Evolutionary conservation across 1,284 basidiomycete species (phyloP), one percentile per base, ranked within the genome.

Genomic region (Athelia psychrophila): DNA sequence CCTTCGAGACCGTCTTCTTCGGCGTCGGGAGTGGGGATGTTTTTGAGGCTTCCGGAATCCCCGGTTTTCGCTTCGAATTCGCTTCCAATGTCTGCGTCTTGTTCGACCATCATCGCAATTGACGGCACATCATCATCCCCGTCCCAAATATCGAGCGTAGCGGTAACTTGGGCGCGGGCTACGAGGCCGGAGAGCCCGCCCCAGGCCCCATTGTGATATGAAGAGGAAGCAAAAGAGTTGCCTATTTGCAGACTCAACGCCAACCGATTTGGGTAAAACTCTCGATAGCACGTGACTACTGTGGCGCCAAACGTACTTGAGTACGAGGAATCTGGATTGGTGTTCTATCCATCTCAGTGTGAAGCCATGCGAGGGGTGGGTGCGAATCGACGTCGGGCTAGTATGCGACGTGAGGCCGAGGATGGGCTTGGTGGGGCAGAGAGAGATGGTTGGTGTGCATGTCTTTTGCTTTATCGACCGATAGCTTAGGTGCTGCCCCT

Each of bases 351-450:
- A n/a, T n/a, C n/a, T n/a, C n/a, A 6, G 27, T 30, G 6, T 13
- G 27, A 30, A 13, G 6, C 27, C 27, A 5, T 6, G 13, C 27
- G 5, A 13, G 6, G 27, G 27, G 98, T 67, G 72, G 97, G 98
- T 15, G 94, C 93, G 67, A 83, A 86, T 54, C 85, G 74, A n/a
- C n/a, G 58, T 90, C 91, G 50, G 86, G 83, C 46, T 74, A 69
- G 54, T 80, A 82, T 32, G 65, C 63, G 1, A 72, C 65, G n/a
- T 77, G 83, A 62, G 92, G n/a, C n/a, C n/a, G n/a, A n/a, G n/a
- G n/a, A n/a, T n/a, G n/a, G n/a, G n/a, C n/a, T n/a, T n/a, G n/a
- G n/a, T n/a, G n/a, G 81, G 72, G 56, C 79, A 67, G 67, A 98
- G 98, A 71, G 97, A 94, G n/a, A n/a, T n/a, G n/a, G n/a, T n/a